Conservation (phyloP, 1,284 basidiomycete species). For the Athelia psychrophila region DNA sequence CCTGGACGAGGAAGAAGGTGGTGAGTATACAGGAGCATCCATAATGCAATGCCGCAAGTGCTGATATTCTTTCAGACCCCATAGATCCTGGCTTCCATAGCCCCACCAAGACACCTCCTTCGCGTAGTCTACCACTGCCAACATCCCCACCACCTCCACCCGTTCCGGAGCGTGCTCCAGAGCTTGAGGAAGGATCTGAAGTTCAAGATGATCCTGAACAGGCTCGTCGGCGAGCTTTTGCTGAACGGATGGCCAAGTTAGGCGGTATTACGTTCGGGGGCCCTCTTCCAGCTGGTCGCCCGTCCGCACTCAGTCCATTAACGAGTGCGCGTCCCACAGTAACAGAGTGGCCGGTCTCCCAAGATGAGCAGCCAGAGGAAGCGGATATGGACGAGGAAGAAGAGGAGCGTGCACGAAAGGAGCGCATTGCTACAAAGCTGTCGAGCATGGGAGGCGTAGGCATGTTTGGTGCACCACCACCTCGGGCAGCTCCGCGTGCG, state of each 20-base stretch:
- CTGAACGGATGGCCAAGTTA: constrained; percentile 77
- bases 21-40: no score
- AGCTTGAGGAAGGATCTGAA: constrained; percentile 20
- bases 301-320: constrained; percentile 31
- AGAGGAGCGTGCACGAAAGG: constrained; percentile 64
- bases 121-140: neutral
- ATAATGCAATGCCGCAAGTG: neutral
- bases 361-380: constrained; percentile 22
- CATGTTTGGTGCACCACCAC: constrained; percentile 72
- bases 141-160: constrained; percentile 1
- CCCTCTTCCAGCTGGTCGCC: constrained; percentile 42
- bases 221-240: constrained; percentile 57
- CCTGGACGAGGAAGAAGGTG: constrained; percentile 59
- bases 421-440: constrained; percentile 65
- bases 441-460: constrained; percentile 71
- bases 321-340: constrained; percentile 27
- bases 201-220: constrained; percentile 44
- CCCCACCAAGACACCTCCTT: constrained; percentile 18
- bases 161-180: neutral
- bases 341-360: constrained; percentile 19
- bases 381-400: constrained; percentile 48
- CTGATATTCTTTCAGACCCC: constrained; percentile 43
- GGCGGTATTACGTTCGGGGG: constrained; percentile 72
- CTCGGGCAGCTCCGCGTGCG: constrained; percentile 14
- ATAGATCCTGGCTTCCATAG: constrained; percentile 63